Base-by-base conservation (phyloP, 2,329 filamentous ascomycete genomes). In the Ophiocordyceps camponoti-leonardi region DNA sequence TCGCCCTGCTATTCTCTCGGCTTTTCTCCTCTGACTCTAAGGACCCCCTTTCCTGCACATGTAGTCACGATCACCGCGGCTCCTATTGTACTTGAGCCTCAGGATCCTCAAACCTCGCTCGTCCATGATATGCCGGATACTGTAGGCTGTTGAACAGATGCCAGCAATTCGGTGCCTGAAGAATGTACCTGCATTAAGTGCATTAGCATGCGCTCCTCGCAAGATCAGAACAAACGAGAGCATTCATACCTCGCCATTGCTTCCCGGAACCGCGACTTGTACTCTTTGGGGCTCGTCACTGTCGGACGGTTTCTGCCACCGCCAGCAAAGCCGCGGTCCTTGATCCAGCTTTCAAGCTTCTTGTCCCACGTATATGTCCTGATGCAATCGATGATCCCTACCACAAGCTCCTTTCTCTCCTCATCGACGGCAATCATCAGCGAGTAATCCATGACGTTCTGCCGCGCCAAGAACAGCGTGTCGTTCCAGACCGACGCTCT, bases 321-420 rank as follows among this genome's bases (percentile, higher is more conserved):
- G 6, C 80, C 79, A 0, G 77, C 83, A 55, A 88, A 86, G 1
- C 85, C 92, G 37, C 90, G 83, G 58, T 96, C 88, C 64, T 98
- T 98, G 73, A 98, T 95, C 92, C 92, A 98, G 46, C 83, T 92
- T 67, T 98, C 92, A n/a, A 98, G 75, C 60, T 95, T 95, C 72
- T 98, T 98, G 68, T 98, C 92, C 87, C 92, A 98, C 0, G 92
- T 98, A 60, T 96, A 98, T 0, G 92, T 98, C 46, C 92, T 79
- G 53, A 98, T 96, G 61, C 92, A 96, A 61, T 98, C 90, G 51
- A 98, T 96, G 56, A 98, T 96, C 5, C 92, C 92, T 2, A 98
- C 88, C 14, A 96, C 86, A 14, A 98, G 76, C 64, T 98, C 90
- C 56, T 90, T 88, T 50, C 79, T 77, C 35, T 73, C 72, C 60